phyloP scores from a whole-genome alignment of 805 yeast species.

The Yarrowia sp. region DNA sequence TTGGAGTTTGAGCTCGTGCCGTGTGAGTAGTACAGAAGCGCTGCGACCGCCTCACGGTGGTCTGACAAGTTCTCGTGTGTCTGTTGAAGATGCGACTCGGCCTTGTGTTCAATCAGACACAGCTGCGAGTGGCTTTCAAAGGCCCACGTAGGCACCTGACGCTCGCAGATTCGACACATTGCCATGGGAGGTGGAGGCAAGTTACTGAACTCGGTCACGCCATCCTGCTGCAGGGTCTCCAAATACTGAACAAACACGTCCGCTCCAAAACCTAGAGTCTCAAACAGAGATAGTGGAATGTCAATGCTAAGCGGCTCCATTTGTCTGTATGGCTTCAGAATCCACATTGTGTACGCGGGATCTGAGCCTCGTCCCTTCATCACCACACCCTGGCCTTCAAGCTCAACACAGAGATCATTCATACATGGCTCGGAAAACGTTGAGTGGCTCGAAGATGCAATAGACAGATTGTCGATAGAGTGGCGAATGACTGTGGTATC shows the following conservation, averaged over 20 bases:
- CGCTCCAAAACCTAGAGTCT: slow-evolving; percentile 86
- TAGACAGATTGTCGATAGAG: slow-evolving; percentile 10
- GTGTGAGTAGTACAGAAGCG: slow-evolving; percentile 49
- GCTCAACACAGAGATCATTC: slow-evolving; percentile 56
- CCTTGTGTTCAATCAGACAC: slow-evolving; percentile 83
- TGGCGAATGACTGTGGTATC: slow-evolving; percentile 35
- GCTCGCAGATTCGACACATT: slow-evolving; percentile 91
- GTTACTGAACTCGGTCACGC: slow-evolving; percentile 60
- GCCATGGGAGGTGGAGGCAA: slow-evolving; percentile 82
- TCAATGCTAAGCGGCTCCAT: slow-evolving; percentile 67
- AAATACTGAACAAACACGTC: slow-evolving; percentile 81
- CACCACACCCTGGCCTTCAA: slow-evolving; percentile 93
- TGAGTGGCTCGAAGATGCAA: slow-evolving; percentile 14
- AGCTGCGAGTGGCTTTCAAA: slow-evolving; percentile 87
- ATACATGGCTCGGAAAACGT: slow-evolving; percentile 12
- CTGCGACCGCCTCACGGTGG: slow-evolving; percentile 61
- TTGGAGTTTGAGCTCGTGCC: slow-evolving; percentile 1
- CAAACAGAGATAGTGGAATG: slow-evolving; percentile 72
- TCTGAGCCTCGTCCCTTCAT: slow-evolving; percentile 67
- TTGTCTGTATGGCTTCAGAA: slow-evolving; percentile 76
- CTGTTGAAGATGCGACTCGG: slow-evolving; percentile 75
- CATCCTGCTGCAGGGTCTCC: slow-evolving; percentile 65
- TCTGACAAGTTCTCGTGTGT: slow-evolving; percentile 80
- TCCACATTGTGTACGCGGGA: slow-evolving; percentile 92
- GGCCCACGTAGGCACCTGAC: slow-evolving; percentile 94